Evolutionary conservation across 257 asterid genomes (phyloP).

Genomic region (Sherardia arvensis): DNA sequence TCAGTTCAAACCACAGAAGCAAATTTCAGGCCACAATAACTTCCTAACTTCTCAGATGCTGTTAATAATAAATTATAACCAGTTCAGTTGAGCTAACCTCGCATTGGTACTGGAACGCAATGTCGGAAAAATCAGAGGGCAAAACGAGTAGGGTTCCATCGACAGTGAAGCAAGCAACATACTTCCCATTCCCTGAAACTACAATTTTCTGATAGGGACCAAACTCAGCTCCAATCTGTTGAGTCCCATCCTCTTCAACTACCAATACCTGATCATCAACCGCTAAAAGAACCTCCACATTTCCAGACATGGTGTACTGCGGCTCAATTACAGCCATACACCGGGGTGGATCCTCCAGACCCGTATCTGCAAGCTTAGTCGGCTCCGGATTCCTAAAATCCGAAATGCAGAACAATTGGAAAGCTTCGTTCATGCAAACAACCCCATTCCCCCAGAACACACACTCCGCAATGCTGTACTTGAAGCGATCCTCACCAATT

Average conservation of each 20-base stretch:
- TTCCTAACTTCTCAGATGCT: neutral
- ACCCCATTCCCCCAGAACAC: conserved; percentile 91
- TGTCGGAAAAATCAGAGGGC: conserved; percentile 63
- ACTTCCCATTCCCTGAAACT: conserved; percentile 77
- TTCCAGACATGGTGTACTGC: conserved; percentile 81
- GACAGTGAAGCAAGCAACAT: conserved; percentile 68
- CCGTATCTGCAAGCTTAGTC: conserved; percentile 64
- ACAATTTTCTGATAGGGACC: conserved; percentile 95
- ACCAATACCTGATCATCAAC: conserved; percentile 72
- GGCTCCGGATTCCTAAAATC: conserved; percentile 60
- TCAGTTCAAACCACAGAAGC: neutral
- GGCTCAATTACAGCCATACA: conserved; percentile 98
- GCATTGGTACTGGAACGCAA: conserved; percentile 61
- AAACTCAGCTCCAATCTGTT: conserved; percentile 51
- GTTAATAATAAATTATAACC: neutral
- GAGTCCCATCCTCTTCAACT: conserved; percentile 87
- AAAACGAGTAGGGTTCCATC: conserved; percentile 89
- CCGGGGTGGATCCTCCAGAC: conserved; percentile 69
- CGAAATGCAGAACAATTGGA: conserved; percentile 63
- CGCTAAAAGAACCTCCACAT: conserved; percentile 84
- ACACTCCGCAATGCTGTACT: conserved; percentile 70
- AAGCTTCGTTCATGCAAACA: conserved; percentile 76
- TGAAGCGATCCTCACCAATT: conserved; percentile 58
- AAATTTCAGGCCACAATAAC: neutral
- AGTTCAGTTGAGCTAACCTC: conserved; percentile 39